Evolutionary conservation across 257 asterid species (phyloP).

Genomic region (Primulina tabacum): DNA sequence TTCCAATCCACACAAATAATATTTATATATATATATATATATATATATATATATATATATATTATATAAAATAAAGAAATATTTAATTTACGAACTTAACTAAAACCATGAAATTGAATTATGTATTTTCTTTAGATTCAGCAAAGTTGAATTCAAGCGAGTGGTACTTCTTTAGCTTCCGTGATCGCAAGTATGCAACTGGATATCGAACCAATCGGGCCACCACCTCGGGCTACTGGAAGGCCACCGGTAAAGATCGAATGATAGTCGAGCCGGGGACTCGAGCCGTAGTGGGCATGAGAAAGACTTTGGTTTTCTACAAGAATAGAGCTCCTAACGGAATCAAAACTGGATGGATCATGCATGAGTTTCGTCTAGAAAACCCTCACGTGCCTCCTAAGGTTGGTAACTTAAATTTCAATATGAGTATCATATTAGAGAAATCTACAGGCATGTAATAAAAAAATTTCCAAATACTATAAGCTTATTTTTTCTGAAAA

Average conservation of each 20-base stretch:
- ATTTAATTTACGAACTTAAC: background rate
- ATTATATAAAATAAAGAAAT: too few relatives aligned
- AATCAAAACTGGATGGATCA: constrained; percentile 79
- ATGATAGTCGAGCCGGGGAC: constrained; percentile 46
- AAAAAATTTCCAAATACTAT: background rate
- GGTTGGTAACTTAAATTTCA: constrained; percentile 31
- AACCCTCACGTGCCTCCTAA: constrained; percentile 75
- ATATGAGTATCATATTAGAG: too few relatives aligned
- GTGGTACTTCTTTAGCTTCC: constrained; percentile 92
- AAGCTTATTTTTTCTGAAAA: background rate
- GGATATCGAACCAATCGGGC: constrained; percentile 77
- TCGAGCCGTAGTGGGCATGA: constrained; percentile 60
- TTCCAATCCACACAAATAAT: background rate
- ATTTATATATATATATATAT: too few relatives aligned
- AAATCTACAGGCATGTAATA: too few relatives aligned
- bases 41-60: too few relatives aligned
- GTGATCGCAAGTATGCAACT: constrained; percentile 78
- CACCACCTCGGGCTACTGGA: constrained; percentile 81
- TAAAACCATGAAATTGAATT: background rate
- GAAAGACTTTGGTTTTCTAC: constrained; percentile 87
- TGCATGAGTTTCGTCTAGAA: constrained; percentile 91
- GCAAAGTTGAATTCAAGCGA: constrained; percentile 78
- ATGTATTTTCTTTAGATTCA: constrained; percentile 35
- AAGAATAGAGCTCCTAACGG: constrained; percentile 85
- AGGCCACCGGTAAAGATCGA: constrained; percentile 88